Conservation (phyloP, 306 rosid genomes). For the Cucurbita moschata region DNA sequence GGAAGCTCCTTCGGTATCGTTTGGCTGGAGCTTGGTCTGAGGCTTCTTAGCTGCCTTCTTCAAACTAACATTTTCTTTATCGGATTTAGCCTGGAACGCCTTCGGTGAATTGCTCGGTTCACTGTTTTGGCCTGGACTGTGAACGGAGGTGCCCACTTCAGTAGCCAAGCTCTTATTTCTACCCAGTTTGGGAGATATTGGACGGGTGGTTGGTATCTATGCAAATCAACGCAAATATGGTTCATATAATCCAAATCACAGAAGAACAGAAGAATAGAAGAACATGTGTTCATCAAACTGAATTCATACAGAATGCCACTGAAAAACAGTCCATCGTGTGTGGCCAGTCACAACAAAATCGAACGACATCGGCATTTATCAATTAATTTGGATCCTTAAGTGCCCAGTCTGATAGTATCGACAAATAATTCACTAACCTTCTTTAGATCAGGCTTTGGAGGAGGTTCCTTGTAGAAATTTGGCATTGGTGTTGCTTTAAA, state of each 20-base stretch:
- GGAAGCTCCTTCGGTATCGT: conserved; percentile 24
- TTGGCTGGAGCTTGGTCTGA: conserved; percentile 28
- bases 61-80: conserved; percentile 26
- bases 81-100: conserved; percentile 16
- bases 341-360: background rate
- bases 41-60: conserved; percentile 44
- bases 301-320: background rate
- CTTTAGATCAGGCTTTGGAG: conserved; percentile 68
- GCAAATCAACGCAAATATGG: background rate
- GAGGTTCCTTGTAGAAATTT: conserved; percentile 86
- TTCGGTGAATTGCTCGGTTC: conserved; percentile 33
- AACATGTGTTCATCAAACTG: background rate
- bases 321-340: background rate
- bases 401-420: background rate
- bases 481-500: conserved; percentile 96
- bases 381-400: background rate
- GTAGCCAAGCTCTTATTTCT: conserved; percentile 38
- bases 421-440: conserved; percentile 34
- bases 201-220: conserved; percentile 78
- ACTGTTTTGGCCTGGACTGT: conserved; percentile 29
- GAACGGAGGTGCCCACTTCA: conserved; percentile 33
- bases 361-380: background rate
- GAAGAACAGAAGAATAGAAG: background rate
- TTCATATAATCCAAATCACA: background rate
- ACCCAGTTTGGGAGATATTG: conserved; percentile 94